Base-by-base conservation (phyloP, 768 basidiomycete species). In the Xerocomellus intermedius region DNA sequence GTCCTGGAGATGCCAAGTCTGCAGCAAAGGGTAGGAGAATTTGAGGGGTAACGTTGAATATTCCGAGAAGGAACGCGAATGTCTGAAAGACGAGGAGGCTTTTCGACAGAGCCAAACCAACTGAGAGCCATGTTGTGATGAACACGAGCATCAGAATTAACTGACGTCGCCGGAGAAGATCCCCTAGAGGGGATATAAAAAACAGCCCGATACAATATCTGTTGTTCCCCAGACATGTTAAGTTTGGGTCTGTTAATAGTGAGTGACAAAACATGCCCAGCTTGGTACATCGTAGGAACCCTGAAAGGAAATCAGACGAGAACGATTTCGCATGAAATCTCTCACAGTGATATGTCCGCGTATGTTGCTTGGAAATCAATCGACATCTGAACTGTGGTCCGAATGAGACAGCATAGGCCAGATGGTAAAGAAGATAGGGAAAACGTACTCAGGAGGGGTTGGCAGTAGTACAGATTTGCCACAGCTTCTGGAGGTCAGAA, bases 391-490 rank as follows among this genome's bases (percentile, higher is more conserved):
- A 68, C 67, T 65, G 41, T 5, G 16, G 17, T 32, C 8, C 12
- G 19, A 43, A 51, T 30, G 24, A 45, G 35, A 12, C 13, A 24
- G 37, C 19, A 2, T 16, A 19, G 16, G 5, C 19, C 0, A 2
- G 16, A 24, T 5, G 8, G 22, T 5, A 14, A n/a, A 12, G 21
- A 10, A 14, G 42, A 30, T 1, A 21, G 10, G 26, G 7, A 22
- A 28, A 58, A 73, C 78, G 57, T 63, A 83, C 89, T 87, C 9
- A 91, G 73, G 57, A 93, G 70, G 4, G 90, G 91, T 69, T 90
- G 87, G 55, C 84, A 87, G 59, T 91, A 93, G 64, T 91, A 93
- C 48, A 92, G 66, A 64, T 91, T 92, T 14, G 83, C 79, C 24
- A 84, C 84, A 48, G 55, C 63, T 64, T 56, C 42, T 10, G 13